A percentile compares a stretch with the other conserved stretches of the same genome.
phyloP scores from a whole-genome alignment of 176 grass and related monocot species.

The Ananas comosus region DNA sequence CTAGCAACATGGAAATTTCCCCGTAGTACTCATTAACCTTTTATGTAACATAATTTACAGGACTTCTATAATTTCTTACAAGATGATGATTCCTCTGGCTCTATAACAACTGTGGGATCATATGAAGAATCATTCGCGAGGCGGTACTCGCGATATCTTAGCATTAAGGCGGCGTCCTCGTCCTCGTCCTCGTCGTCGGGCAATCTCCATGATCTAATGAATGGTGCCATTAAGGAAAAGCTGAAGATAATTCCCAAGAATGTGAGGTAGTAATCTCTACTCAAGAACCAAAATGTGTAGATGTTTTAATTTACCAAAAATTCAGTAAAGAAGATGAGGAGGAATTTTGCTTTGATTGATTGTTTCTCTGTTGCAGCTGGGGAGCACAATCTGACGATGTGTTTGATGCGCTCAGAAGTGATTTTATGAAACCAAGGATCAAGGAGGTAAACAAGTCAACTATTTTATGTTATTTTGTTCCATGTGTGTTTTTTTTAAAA shows the following conservation, averaged over 20 bases:
- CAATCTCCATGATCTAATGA: slow-evolving; percentile 36
- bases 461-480: no score
- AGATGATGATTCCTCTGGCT: slow-evolving; percentile 22
- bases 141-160: slow-evolving; percentile 43
- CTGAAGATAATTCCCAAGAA: slow-evolving; percentile 62
- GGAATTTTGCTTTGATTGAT: neutral
- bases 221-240: slow-evolving; percentile 65
- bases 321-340: neutral
- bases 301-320: neutral
- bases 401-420: slow-evolving; percentile 29
- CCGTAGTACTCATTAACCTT: neutral
- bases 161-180: slow-evolving; percentile 22
- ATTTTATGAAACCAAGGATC: slow-evolving; percentile 84
- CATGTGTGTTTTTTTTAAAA: no score
- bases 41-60: slow-evolving; percentile 24
- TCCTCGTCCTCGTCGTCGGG: slow-evolving; percentile 14
- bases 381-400: slow-evolving; percentile 46
- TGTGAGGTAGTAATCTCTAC: slow-evolving; percentile 16
- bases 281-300: neutral
- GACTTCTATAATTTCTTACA: slow-evolving; percentile 80
- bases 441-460: slow-evolving; percentile 29
- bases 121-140: slow-evolving; percentile 21
- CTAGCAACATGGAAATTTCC: neutral
- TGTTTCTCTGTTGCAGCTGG: slow-evolving; percentile 37
- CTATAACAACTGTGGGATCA: neutral